Conservation (phyloP, 805 yeast genomes). For the Candida tallmaniae region DNA sequence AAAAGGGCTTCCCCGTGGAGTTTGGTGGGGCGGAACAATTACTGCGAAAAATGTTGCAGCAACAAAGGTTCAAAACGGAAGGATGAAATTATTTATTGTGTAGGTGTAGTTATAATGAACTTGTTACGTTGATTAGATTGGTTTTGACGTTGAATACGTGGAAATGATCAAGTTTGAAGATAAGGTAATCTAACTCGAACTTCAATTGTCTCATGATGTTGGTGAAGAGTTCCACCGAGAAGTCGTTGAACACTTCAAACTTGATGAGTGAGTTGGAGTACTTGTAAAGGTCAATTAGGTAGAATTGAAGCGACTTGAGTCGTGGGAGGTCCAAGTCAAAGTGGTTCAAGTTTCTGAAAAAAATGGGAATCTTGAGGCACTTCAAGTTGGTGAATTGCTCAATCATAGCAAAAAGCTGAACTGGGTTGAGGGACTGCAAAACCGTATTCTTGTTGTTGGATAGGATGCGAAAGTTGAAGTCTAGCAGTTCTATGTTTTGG, state of each 20-base stretch:
- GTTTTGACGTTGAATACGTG: slow-evolving; percentile 7
- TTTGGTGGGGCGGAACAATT: too few relatives aligned
- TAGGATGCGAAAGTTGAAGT: slow-evolving; percentile 6
- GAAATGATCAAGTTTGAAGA: slow-evolving; percentile 7
- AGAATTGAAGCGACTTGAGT: slow-evolving; percentile 6
- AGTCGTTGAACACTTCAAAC: slow-evolving; percentile 3
- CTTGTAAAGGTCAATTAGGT: slow-evolving; percentile 10
- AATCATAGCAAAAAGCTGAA: not conserved
- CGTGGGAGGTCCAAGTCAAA: slow-evolving; percentile 6
- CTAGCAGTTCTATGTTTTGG: slow-evolving; percentile 1
- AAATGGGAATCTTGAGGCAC: slow-evolving; percentile 9
- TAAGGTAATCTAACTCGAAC: slow-evolving; percentile 3
- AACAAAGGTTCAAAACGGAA: too few relatives aligned
- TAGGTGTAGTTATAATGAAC: not conserved
- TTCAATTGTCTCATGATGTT: slow-evolving; percentile 1
- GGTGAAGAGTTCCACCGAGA: slow-evolving; percentile 6
- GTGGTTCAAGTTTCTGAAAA: slow-evolving; percentile 2
- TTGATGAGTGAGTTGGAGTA: slow-evolving; percentile 8
- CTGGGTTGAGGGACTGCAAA: slow-evolving; percentile 3
- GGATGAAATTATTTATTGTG: too few relatives aligned
- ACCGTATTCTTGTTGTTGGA: slow-evolving; percentile 6
- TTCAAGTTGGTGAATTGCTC: slow-evolving; percentile 7
- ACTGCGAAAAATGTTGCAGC: too few relatives aligned
- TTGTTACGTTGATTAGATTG: not conserved
- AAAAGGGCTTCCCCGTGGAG: too few relatives aligned